A percentile compares a stretch with the other conserved stretches of the same genome.
Conservation (phyloP, 2,329 filamentous ascomycete genomes). For the Anisogramma anomala region DNA sequence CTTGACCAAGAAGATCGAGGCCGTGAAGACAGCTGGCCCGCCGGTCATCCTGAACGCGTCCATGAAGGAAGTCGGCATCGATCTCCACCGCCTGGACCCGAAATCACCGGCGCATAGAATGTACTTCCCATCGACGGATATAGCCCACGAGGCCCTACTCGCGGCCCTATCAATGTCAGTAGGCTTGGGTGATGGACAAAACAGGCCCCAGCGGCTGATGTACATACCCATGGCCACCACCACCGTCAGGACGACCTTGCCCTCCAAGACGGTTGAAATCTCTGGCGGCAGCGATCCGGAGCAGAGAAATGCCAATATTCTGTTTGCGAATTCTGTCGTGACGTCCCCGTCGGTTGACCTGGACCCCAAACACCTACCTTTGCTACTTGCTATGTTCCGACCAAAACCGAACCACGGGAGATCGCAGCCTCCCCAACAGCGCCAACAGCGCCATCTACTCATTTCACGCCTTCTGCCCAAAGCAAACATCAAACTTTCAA, state of each 20-base stretch:
- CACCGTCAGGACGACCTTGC: constrained; percentile 83
- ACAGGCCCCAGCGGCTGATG: constrained; percentile 71
- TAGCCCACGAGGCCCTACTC: constrained; percentile 87
- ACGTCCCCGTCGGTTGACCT: constrained; percentile 92
- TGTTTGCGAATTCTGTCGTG: constrained; percentile 91
- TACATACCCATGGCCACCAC: constrained; percentile 98
- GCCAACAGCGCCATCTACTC: constrained; percentile 48
- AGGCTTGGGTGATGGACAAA: constrained; percentile 80
- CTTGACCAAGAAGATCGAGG: constrained; percentile 66
- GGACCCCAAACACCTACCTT: constrained; percentile 79
- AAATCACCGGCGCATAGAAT: constrained; percentile 92
- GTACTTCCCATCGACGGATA: constrained; percentile 89
- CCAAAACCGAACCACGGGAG: constrained; percentile 34
- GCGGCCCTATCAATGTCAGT: constrained; percentile 88
- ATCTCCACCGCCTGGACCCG: constrained; percentile 80
- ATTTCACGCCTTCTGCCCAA: constrained; percentile 90
- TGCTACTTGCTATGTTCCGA: constrained; percentile 66
- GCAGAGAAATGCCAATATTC: constrained; percentile 87
- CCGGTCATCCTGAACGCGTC: constrained; percentile 75
- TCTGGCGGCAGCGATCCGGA: constrained; percentile 58
- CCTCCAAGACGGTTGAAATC: constrained; percentile 84
- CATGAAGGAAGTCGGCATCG: constrained; percentile 93
- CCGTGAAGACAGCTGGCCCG: constrained; percentile 53
- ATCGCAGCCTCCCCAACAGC: constrained; percentile 30
- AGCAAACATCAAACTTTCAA: constrained; percentile 85